phyloP scores from a whole-genome alignment of 371 early-diverging fungal species.

The Mucor plumbeus region DNA sequence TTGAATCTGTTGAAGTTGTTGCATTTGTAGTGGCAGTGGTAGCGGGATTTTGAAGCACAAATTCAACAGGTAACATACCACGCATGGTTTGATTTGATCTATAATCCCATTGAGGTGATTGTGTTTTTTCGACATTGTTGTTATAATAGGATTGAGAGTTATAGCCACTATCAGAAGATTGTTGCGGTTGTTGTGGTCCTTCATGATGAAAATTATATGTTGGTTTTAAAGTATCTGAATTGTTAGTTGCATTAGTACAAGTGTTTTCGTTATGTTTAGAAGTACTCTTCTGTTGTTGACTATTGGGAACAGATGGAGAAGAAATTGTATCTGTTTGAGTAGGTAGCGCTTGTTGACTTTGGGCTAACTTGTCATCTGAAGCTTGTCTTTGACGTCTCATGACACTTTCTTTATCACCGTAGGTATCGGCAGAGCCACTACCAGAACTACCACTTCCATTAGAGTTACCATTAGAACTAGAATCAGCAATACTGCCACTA shows the following conservation, averaged over 20 bases:
- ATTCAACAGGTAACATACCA: constrained; percentile 33
- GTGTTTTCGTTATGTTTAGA: background rate
- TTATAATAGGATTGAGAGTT: constrained; percentile 12
- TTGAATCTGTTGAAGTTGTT: background rate
- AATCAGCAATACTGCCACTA: constrained; percentile 43
- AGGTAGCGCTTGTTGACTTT: no score
- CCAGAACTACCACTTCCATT: constrained; percentile 41
- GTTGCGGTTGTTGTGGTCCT: constrained; percentile 4
- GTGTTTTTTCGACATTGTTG: background rate
- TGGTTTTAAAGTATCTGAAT: background rate
- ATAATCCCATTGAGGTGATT: constrained; percentile 8
- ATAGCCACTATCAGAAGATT: constrained; percentile 25
- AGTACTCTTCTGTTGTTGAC: background rate
- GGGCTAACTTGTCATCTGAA: constrained; percentile 5
- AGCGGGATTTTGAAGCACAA: constrained; percentile 7
- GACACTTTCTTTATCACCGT: constrained; percentile 23
- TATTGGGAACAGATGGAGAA: background rate
- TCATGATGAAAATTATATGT: background rate
- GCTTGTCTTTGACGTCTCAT: constrained; percentile 16
- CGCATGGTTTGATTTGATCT: constrained; percentile 31
- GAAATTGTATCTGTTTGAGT: background rate
- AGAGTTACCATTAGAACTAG: constrained; percentile 46
- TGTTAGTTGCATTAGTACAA: background rate
- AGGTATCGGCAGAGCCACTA: constrained; percentile 35
- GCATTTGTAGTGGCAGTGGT: background rate